These are phyloP conservation scores for Rhizophagus clarus DNA, from an alignment of 192 early-diverging fungal species.

Conservation along the genomic window DNA sequence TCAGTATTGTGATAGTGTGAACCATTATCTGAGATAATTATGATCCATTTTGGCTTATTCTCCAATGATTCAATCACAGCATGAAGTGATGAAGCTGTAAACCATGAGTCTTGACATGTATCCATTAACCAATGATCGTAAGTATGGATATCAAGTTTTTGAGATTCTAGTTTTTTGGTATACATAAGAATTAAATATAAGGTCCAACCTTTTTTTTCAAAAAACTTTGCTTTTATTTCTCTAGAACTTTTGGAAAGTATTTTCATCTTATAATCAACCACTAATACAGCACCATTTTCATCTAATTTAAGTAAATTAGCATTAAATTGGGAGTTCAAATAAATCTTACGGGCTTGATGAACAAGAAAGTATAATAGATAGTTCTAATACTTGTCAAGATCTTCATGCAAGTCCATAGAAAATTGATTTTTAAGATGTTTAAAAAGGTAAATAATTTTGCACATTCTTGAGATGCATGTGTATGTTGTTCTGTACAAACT, in stretches of 20 bases:
- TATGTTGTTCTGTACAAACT: neutral
- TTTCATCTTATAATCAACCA: constrained; percentile 18
- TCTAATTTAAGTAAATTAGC: no score
- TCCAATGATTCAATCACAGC: neutral
- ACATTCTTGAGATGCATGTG: neutral
- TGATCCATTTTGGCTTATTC: neutral
- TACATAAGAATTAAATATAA: neutral
- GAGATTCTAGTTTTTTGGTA: neutral
- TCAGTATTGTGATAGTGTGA: no score
- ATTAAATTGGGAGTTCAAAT: neutral
- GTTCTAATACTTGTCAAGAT: neutral
- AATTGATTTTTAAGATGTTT: neutral
- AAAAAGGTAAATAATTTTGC: constrained; percentile 1
- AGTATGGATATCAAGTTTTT: neutral
- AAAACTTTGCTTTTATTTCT: neutral
- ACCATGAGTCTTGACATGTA: neutral
- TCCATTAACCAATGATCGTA: neutral
- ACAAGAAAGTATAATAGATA: neutral
- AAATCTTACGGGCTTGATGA: neutral
- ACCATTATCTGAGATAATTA: constrained; percentile 8
- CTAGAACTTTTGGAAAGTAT: neutral
- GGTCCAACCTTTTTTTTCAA: neutral
- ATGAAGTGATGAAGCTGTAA: neutral
- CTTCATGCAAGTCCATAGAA: neutral
- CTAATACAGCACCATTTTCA: neutral